Base-by-base conservation (phyloP, 352 stramenopile species). In the Blastocystis sp. region DNA sequence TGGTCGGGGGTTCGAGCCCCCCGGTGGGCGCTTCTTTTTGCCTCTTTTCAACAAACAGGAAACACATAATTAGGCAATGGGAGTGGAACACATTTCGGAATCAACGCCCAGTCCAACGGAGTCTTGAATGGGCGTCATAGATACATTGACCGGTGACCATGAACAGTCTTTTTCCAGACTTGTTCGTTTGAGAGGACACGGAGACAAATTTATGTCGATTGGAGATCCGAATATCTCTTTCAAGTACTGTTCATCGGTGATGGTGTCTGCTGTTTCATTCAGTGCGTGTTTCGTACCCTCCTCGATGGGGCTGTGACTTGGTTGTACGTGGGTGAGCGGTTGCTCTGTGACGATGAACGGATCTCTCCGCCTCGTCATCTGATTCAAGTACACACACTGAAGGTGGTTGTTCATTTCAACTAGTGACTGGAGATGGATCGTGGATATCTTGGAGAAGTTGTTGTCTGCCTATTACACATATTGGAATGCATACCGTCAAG, bases 361-460 rank as follows among this genome's bases (percentile, higher is more conserved):
- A 34, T 64, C 46, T 27, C 69, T 40, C 32, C n/a, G 14, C 40
- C 42, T 61, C 1, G 48, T 49, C 69, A 81, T 81, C n/a, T 81
- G 44, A 44, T 81, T 81, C 14, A 81, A 32, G 27, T 81, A 81
- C 9, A 81, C 63, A 32, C 69, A 81, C 21, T 81, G n/a, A 14
- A 81, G 40, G 48, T 49, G 27, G 48, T 81, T 81, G 53, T 63
- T 81, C 69, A 81, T 81, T 9, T 81, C 48, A 27, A 81, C 69
- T 4, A 81, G 51, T 0, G 69, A 81, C 34, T 32, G 42, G 9
- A 81, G 53, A 48, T 81, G 69, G 21, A 81, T 46, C 21, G 63
- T 11, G 2, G 69, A 64, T 34, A 81, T 81, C 42, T 81, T 81
- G n/a, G 69, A 81, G 46, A 81, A 81, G 69, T 29, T 63, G 36